These are phyloP conservation scores for Vicia villosa DNA, from an alignment of 306 rosid species.

Conservation along the genomic window DNA sequence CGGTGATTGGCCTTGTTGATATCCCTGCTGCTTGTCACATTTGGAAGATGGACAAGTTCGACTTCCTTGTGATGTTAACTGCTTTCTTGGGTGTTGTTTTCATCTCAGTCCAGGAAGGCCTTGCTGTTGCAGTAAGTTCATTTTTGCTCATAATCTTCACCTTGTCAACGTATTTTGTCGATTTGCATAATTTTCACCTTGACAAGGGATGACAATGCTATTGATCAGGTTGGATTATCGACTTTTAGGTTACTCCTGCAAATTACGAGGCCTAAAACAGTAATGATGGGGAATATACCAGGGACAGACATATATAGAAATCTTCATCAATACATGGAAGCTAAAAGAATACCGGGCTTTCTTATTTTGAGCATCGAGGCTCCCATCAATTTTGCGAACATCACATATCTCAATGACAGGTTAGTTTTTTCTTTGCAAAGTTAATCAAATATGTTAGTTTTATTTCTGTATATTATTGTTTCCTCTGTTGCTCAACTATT, in stretches of 20 bases:
- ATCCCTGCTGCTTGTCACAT: slow-evolving; percentile 73
- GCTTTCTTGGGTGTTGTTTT: slow-evolving; percentile 89
- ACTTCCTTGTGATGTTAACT: slow-evolving; percentile 68
- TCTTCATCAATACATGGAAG: slow-evolving; percentile 79
- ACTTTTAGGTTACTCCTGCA: slow-evolving; percentile 78
- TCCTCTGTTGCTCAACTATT: slow-evolving; percentile 9
- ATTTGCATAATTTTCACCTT: not conserved
- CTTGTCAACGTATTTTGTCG: not conserved
- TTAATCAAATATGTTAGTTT: not conserved
- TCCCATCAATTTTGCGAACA: slow-evolving; percentile 90
- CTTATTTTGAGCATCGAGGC: slow-evolving; percentile 89
- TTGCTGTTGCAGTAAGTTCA: slow-evolving; percentile 81
- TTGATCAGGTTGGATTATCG: slow-evolving; percentile 76
- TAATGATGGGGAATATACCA: slow-evolving; percentile 76
- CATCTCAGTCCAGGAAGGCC: slow-evolving; percentile 83
- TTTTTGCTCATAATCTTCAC: not conserved
- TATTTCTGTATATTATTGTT: not conserved
- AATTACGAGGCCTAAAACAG: slow-evolving; percentile 87
- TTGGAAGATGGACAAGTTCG: slow-evolving; percentile 89
- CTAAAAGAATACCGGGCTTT: slow-evolving; percentile 69
- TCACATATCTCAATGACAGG: slow-evolving; percentile 89
- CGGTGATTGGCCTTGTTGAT: slow-evolving; percentile 88
- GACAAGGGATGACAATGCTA: slow-evolving; percentile 27
- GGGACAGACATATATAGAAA: slow-evolving; percentile 79
- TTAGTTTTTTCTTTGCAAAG: slow-evolving; percentile 31